Base-by-base conservation (phyloP, 1,284 basidiomycete genomes). In the Fomitopsis pinicola region DNA sequence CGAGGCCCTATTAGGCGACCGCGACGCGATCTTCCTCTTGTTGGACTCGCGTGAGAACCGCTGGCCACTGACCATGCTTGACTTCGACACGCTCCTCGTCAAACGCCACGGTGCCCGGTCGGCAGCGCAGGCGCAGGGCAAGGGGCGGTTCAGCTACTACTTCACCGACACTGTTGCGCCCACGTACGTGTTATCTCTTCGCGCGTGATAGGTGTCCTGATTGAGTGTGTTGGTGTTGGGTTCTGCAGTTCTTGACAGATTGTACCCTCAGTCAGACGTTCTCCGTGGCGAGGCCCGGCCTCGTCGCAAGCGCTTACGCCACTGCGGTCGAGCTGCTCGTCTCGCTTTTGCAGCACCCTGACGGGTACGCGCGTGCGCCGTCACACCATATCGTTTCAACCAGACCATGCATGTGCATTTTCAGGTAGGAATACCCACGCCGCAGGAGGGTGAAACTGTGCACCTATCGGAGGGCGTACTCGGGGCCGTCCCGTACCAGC, bases 81-180 rank as follows among this genome's bases (percentile, higher is more conserved):
- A 97, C 0, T 99, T 98, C 70, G 97, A 99, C 68, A 94, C 92
- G 1, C 99, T 90, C 77, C 83, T 99, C 35, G 96, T 98, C 17
- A 98, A 98, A 96, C 84, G 97, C 1, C 97, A 98, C 72, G 97
- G 97, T 3, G 83, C 88, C 2, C 84, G 89, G 6, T 73, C 74
- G 17, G 70, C 75, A n/a, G 72, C 76, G 10, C 70, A 75, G 19
- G 72, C 73, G 2, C 72, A 74, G 22, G 75, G 72, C 3, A 73
- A 73, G 19, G 75, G 80, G 12, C 76, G 22, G 22, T 22, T 98
- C 26, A 97, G 97, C 0, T 99, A 97, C 73, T 99, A 95, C 71
- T 99, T 97, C 77, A 98, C 98, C 68, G 97, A 99, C 68, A 92
- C 98, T 54, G 95, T 98, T 15, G 97, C 97, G 0, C 97, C 97